A percentile compares a stretch with the other conserved stretches of the same genome.
These are phyloP conservation scores for Pseudogymnoascus sp. DNA, from an alignment of 2,329 filamentous ascomycete genomes.

Conservation along the genomic window DNA sequence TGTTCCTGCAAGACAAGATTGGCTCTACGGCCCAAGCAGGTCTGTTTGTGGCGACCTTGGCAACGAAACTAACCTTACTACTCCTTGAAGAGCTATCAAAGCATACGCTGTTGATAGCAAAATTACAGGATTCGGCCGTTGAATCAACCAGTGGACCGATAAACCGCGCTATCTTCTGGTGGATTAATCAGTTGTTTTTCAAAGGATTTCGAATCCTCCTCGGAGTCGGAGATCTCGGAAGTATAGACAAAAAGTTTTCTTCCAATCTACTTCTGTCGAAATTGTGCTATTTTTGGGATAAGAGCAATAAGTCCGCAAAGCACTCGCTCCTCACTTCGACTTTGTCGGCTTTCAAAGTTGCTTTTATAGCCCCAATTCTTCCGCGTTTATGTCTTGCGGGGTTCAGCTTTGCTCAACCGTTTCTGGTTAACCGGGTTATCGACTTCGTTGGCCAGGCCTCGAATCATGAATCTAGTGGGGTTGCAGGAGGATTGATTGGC, in stretches of 20 bases:
- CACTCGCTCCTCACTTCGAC: background rate
- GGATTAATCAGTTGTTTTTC: slow-evolving; percentile 11
- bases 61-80: slow-evolving; percentile 2
- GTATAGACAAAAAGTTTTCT: background rate
- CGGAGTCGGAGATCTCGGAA: slow-evolving; percentile 9
- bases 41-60: background rate
- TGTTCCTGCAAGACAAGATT: background rate
- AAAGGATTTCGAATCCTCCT: slow-evolving; percentile 2
- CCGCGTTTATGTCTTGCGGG: slow-evolving; percentile 33
- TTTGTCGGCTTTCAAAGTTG: background rate
- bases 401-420: slow-evolving; percentile 39
- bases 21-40: background rate
- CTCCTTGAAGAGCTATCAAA: slow-evolving; percentile 10
- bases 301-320: background rate
- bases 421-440: slow-evolving; percentile 34
- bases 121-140: background rate
- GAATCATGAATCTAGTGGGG: slow-evolving; percentile 20
- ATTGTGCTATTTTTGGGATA: background rate
- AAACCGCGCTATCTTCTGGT: slow-evolving; percentile 10
- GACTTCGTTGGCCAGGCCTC: slow-evolving; percentile 24
- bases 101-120: background rate
- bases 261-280: background rate
- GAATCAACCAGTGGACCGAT: slow-evolving; percentile 12
- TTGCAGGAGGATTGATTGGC: slow-evolving; percentile 34
- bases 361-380: slow-evolving; percentile 23